phyloP scores from a whole-genome alignment of 2,329 filamentous ascomycete genomes.

The Pseudopithomyces chartarum region DNA sequence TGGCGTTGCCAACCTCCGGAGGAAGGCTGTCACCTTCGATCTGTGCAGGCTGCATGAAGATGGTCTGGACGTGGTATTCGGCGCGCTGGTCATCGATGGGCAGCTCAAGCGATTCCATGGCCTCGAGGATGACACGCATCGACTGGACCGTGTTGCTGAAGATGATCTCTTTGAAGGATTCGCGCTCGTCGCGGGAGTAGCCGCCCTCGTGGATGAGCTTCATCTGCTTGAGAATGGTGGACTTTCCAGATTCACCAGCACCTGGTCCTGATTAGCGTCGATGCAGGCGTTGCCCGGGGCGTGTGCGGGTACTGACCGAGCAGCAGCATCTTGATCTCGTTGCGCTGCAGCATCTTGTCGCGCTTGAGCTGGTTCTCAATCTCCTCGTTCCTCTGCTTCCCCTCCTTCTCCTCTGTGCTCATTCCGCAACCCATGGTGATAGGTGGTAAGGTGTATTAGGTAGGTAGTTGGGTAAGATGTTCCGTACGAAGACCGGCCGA shows the following conservation, averaged over 20 bases:
- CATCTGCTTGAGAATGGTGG: constrained; percentile 95
- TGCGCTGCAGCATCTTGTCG: constrained; percentile 98
- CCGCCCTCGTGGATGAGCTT: constrained; percentile 99
- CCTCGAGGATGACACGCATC: constrained; percentile 72
- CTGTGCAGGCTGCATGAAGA: constrained; percentile 97
- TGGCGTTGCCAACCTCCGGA: constrained; percentile 91
- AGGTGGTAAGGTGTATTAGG: constrained; percentile 32
- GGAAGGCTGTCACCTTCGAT: constrained; percentile 94
- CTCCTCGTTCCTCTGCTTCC: constrained; percentile 99
- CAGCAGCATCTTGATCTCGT: constrained; percentile 99
- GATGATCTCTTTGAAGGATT: constrained; percentile 74
- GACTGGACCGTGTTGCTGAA: constrained; percentile 74
- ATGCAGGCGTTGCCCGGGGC: constrained; percentile 13
- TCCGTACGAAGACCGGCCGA: constrained; percentile 42
- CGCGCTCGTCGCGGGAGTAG: constrained; percentile 87
- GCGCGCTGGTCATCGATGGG: constrained; percentile 89
- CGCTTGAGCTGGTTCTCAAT: constrained; percentile 99
- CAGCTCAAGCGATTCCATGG: constrained; percentile 72
- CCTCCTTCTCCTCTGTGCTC: constrained; percentile 99
- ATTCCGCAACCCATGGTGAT: constrained; percentile 97
- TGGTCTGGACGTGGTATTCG: constrained; percentile 97
- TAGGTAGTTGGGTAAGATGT: constrained; percentile 28
- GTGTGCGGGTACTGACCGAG: constrained; percentile 71
- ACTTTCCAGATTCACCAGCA: constrained; percentile 97
- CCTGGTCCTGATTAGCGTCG: constrained; percentile 58